phyloP scores from a whole-genome alignment of 2,329 filamentous ascomycete species.

The Paramyrothecium sp. region DNA sequence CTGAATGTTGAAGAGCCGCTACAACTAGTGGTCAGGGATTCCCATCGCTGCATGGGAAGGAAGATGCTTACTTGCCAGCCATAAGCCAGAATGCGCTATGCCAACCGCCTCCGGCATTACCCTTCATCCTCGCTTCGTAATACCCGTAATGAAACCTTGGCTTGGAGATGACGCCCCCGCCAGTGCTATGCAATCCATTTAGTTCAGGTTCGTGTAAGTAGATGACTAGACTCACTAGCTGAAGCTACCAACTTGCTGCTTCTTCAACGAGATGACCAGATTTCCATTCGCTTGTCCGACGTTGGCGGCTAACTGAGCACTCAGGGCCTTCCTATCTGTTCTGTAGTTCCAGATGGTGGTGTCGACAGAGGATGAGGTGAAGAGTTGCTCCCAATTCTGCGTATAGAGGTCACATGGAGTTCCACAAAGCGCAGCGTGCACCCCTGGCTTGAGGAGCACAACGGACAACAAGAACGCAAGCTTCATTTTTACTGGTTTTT shows the following conservation, averaged over 20 bases:
- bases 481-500: background rate
- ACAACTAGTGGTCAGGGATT: background rate
- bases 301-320: constrained; percentile 2
- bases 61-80: background rate
- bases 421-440: background rate
- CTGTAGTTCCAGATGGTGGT: constrained; percentile 1
- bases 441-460: background rate
- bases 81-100: background rate
- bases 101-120: background rate
- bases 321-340: constrained; percentile 3
- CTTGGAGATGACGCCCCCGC: constrained; percentile 1
- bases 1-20: background rate
- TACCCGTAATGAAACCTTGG: background rate
- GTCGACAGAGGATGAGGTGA: background rate
- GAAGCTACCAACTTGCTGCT: background rate
- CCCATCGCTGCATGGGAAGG: background rate
- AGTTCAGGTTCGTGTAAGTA: background rate
- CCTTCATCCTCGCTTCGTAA: background rate
- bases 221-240: background rate
- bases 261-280: background rate
- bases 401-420: background rate
- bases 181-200: background rate
- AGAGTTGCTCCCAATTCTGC: background rate
- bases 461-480: background rate
- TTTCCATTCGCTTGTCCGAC: background rate